phyloP scores from a whole-genome alignment of 1,139 yeast genomes.

The Pichiaceae sp. region DNA sequence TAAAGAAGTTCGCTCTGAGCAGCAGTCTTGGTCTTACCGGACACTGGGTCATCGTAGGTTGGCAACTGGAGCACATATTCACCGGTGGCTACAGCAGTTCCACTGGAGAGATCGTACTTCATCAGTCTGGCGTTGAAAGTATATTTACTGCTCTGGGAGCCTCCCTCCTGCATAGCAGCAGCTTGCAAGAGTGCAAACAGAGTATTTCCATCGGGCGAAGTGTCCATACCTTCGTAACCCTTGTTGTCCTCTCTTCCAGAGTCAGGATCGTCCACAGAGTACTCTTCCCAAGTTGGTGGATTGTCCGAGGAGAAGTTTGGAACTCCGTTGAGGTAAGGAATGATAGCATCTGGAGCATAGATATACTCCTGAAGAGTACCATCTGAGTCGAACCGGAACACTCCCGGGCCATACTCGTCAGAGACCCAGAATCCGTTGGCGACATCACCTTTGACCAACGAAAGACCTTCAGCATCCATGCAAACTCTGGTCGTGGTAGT shows the following conservation, averaged over 20 bases:
- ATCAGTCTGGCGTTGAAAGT: conserved; percentile 16
- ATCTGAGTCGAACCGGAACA: conserved; percentile 16
- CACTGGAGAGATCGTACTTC: conserved; percentile 17
- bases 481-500: conserved; percentile 17
- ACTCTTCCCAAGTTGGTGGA: conserved; percentile 16
- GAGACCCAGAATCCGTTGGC: conserved; percentile 23
- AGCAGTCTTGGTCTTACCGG: conserved; percentile 19
- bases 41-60: conserved; percentile 10
- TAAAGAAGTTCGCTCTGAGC: conserved; percentile 22
- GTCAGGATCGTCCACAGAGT: conserved; percentile 15
- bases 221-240: conserved; percentile 22
- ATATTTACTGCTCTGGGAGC: conserved; percentile 15
- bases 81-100: conserved; percentile 13
- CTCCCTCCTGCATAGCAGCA: conserved; percentile 25
- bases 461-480: conserved; percentile 21
- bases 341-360: conserved; percentile 19
- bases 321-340: conserved; percentile 17
- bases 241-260: conserved; percentile 20
- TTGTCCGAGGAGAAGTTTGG: conserved; percentile 18
- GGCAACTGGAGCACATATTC: conserved; percentile 22
- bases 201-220: conserved; percentile 22
- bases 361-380: conserved; percentile 19
- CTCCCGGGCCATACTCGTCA: conserved; percentile 24
- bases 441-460: conserved; percentile 19
- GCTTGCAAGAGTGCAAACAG: conserved; percentile 19